phyloP scores from a whole-genome alignment of 805 yeast species.

The Dipodascus albidus region DNA sequence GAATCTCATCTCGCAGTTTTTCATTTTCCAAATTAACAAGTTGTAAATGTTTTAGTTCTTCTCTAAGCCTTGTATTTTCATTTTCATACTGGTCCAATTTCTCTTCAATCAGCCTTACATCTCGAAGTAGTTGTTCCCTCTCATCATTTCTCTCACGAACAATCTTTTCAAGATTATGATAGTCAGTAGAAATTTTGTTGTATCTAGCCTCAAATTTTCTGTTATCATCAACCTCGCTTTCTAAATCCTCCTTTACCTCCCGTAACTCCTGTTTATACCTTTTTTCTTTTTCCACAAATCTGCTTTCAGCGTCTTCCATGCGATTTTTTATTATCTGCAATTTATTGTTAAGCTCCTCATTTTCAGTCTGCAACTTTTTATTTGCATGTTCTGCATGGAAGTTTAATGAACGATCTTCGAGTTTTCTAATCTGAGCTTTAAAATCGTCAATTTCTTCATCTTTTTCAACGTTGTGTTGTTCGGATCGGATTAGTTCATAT shows the following conservation, averaged over 20 bases:
- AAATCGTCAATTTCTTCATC: not conserved
- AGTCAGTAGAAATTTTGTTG: not conserved
- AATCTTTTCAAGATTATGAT: not conserved
- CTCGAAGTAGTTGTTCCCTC: not conserved
- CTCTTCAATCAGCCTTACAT: not conserved
- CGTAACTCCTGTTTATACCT: not conserved
- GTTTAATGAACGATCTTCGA: not conserved
- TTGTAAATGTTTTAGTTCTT: constrained; percentile 22
- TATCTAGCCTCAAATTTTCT: not conserved
- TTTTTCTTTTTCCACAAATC: not conserved
- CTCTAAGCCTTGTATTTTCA: constrained; percentile 13
- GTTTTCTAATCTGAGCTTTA: not conserved
- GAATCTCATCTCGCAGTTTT: not conserved
- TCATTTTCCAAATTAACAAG: constrained; percentile 1
- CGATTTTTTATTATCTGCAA: not conserved
- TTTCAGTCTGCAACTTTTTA: not conserved
- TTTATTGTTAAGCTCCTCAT: not conserved
- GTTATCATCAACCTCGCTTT: not conserved
- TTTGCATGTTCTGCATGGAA: not conserved
- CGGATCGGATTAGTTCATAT: not conserved
- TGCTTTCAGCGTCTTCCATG: not conserved
- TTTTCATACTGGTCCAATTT: not conserved
- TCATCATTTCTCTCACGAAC: not conserved
- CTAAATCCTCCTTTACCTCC: not conserved
- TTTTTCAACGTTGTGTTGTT: not conserved